Conservation (phyloP, 345 rosid species). For the Trapa incisa region DNA sequence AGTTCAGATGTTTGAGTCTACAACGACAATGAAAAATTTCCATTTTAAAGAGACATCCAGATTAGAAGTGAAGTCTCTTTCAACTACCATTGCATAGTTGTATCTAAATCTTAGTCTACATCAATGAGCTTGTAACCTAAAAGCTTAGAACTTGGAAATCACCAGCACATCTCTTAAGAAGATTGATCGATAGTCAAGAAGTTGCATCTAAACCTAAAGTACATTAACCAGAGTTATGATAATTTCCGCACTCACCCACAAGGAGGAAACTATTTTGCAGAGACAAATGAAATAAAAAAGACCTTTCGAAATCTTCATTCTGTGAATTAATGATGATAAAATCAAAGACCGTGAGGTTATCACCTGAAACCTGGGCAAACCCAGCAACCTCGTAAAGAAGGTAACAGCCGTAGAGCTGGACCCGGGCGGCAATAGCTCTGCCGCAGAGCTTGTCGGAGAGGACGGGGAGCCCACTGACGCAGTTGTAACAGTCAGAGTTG, state of each 20-base stretch:
- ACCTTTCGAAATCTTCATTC: too few species aligned
- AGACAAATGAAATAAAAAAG: neutral
- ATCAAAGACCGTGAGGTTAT: neutral
- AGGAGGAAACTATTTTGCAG: too few species aligned
- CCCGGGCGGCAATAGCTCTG: slow-evolving; percentile 58
- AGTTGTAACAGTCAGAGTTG: slow-evolving; percentile 67
- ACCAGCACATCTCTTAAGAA: neutral
- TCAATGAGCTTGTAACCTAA: too few species aligned
- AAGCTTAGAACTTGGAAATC: neutral
- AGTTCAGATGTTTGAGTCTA: too few species aligned
- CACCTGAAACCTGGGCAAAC: slow-evolving; percentile 72
- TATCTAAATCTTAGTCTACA: too few species aligned
- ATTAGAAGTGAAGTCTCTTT: too few species aligned
- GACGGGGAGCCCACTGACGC: slow-evolving; percentile 78
- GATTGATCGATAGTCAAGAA: neutral
- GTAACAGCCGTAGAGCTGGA: slow-evolving; percentile 86
- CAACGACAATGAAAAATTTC: too few species aligned
- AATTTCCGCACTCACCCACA: too few species aligned
- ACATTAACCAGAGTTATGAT: too few species aligned
- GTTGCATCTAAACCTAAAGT: neutral
- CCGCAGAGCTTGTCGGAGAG: slow-evolving; percentile 67
- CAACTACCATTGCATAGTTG: too few species aligned
- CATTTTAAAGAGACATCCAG: too few species aligned
- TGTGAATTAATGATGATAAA: neutral
- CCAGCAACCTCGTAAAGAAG: slow-evolving; percentile 74